These are phyloP conservation scores for Candida jianshihensis DNA, from an alignment of 805 yeast species.

Conservation along the genomic window DNA sequence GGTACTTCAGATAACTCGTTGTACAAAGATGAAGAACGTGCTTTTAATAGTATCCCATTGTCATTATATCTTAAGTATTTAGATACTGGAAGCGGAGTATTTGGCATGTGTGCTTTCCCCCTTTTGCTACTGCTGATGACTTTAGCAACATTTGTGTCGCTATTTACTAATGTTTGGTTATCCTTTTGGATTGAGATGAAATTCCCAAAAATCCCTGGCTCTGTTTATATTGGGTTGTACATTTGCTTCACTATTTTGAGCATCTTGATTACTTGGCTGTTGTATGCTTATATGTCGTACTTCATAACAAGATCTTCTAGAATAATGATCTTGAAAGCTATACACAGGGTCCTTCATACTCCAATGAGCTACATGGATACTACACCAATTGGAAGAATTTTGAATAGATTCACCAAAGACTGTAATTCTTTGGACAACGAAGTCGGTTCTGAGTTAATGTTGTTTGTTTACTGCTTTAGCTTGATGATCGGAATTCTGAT, in stretches of 20 bases:
- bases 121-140: slow-evolving; percentile 4
- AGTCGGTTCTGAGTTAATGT: slow-evolving; percentile 53
- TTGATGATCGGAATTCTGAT: slow-evolving; percentile 51
- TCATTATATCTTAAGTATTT: slow-evolving; percentile 29
- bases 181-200: slow-evolving; percentile 63
- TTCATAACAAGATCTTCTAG: slow-evolving; percentile 10
- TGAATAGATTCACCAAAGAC: slow-evolving; percentile 78
- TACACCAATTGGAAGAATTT: slow-evolving; percentile 76
- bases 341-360: slow-evolving; percentile 50
- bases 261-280: slow-evolving; percentile 32
- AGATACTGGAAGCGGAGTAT: slow-evolving; percentile 34
- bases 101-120: slow-evolving; percentile 24
- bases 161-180: slow-evolving; percentile 52
- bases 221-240: slow-evolving; percentile 59
- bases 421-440: slow-evolving; percentile 77
- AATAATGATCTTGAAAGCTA: slow-evolving; percentile 37
- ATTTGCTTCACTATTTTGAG: slow-evolving; percentile 48
- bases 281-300: slow-evolving; percentile 24
- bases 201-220: slow-evolving; percentile 36
- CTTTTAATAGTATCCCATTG: slow-evolving; percentile 30
- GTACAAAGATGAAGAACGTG: slow-evolving; percentile 27
- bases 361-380: slow-evolving; percentile 79
- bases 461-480: slow-evolving; percentile 39
- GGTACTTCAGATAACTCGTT: no score
- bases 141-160: slow-evolving; percentile 35